Base-by-base conservation (phyloP, 2,329 filamentous ascomycete species). In the Hypoxylon sp. region DNA sequence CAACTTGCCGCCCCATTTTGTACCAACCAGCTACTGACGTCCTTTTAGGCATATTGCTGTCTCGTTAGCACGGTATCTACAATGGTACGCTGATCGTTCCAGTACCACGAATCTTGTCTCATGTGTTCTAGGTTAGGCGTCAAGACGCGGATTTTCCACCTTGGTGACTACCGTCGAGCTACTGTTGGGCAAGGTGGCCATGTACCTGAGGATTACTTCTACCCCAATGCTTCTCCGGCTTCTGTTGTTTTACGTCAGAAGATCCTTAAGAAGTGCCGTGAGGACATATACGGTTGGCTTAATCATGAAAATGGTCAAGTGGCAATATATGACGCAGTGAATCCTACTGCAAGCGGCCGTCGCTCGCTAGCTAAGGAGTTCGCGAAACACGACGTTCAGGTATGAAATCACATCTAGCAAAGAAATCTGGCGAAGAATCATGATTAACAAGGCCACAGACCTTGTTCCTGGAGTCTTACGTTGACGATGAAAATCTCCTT, bases 291-390 rank as follows among this genome's bases (percentile, higher is more conserved):
- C 77, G 91, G 92, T 60, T 99, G 97, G 85, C 83, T 99, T 48
- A 97, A 98, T 75, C 92, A 98, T 73, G 96, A 98, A 76, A 98
- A 98, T 74, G 96, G 96, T 11, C 96, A 99, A 78, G 95, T 99
- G 60, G 96, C 96, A 61, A 98, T 99, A 66, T 99, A 98, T 78
- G 96, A 99, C 80, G 96, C 97, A 28, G 97, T 99, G 17, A 99
- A 99, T 75, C 94, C 95, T 3, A 90, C 96, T 19, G 90, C 93
- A 19, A 89, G 87, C 63, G 94, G 94, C 14, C 89, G 96, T 50
- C 89, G 91, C 61, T 92, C 93, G 10, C 84, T 99, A 17, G 94
- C 94, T 4, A 97, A 97, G 80, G 96, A 99, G 76, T 97, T 99
- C 78, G 91, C 93, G n/a, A 98, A 98, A 82, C 93, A 98, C 78